A percentile compares a stretch with the other conserved stretches of the same genome.
Evolutionary conservation across 768 basidiomycete genomes (phyloP).

Genomic region (Boletus eberwhitei): DNA sequence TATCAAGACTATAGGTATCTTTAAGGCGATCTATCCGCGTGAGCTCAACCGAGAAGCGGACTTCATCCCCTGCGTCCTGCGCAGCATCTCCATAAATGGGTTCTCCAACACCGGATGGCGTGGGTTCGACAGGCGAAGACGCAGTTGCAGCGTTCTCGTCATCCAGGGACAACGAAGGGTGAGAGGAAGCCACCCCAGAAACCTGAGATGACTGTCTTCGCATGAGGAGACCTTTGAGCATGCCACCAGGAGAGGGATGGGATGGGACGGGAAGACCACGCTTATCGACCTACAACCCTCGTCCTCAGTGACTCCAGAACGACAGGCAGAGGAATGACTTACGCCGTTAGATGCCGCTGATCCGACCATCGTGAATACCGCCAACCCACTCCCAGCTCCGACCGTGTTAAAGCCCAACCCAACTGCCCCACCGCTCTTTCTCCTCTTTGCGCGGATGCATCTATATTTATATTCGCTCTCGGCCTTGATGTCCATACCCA

Average conservation of each 20-base stretch:
- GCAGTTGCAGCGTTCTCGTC: slow-evolving; percentile 29
- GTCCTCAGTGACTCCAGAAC: slow-evolving; percentile 7
- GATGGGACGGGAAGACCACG: slow-evolving; percentile 85
- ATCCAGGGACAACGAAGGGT: slow-evolving; percentile 51
- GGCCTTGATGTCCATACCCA: slow-evolving; percentile 86
- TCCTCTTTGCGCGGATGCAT: slow-evolving; percentile 76
- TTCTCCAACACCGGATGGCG: slow-evolving; percentile 38
- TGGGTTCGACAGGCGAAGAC: slow-evolving; percentile 36
- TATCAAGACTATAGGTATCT: slow-evolving; percentile 89
- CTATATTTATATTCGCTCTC: slow-evolving; percentile 92
- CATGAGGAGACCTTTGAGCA: slow-evolving; percentile 86
- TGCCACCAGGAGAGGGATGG: slow-evolving; percentile 67
- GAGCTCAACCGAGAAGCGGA: slow-evolving; percentile 92
- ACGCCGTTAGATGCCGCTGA: slow-evolving; percentile 87
- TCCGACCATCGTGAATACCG: slow-evolving; percentile 75
- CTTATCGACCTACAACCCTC: slow-evolving; percentile 66
- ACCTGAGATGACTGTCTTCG: slow-evolving; percentile 88
- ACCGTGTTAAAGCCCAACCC: slow-evolving; percentile 42
- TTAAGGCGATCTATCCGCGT: slow-evolving; percentile 87
- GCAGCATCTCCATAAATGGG: slow-evolving; percentile 74
- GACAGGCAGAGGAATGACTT: slow-evolving; percentile 31
- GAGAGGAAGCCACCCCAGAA: slow-evolving; percentile 34
- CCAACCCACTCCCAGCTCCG: slow-evolving; percentile 46
- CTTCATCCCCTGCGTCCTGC: slow-evolving; percentile 91
- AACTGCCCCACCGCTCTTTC: slow-evolving; percentile 47